These are phyloP conservation scores for Zygoascus flipseniorum DNA, from an alignment of 805 yeast species.

Conservation along the genomic window DNA sequence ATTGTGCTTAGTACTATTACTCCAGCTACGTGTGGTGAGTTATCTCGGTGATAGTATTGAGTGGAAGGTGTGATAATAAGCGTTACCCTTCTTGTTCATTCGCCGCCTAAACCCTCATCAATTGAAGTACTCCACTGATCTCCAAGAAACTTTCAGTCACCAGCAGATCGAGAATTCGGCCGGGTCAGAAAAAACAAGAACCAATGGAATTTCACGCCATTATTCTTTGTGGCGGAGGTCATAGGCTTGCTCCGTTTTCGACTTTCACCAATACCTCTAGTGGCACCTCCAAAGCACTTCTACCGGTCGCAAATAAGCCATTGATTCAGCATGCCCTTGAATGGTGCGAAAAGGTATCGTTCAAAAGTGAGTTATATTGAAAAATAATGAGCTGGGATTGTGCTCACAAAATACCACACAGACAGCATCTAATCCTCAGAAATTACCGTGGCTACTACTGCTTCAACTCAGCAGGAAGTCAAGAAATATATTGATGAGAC, in stretches of 20 bases:
- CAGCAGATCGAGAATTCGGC: too few species aligned
- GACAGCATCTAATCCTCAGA: slow-evolving; percentile 14
- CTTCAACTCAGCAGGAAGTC: slow-evolving; percentile 40
- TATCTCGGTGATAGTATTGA: too few species aligned
- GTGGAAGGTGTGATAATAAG: too few species aligned
- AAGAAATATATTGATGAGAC: slow-evolving; percentile 38
- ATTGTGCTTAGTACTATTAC: too few species aligned
- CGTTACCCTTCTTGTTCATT: too few species aligned
- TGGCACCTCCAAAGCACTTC: slow-evolving; percentile 71
- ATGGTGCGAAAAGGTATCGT: slow-evolving; percentile 88
- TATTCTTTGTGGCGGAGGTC: slow-evolving; percentile 82
- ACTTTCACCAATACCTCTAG: slow-evolving; percentile 45
- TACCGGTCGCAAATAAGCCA: slow-evolving; percentile 86
- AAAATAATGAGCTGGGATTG: not conserved
- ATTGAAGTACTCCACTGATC: too few species aligned
- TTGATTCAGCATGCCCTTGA: slow-evolving; percentile 80
- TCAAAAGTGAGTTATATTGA: slow-evolving; percentile 33
- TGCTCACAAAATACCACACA: not conserved
- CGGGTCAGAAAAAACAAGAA: not conserved
- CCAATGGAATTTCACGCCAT: slow-evolving; percentile 88
- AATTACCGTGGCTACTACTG: slow-evolving; percentile 54
- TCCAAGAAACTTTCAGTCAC: too few species aligned
- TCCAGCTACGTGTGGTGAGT: too few species aligned
- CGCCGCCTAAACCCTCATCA: too few species aligned
- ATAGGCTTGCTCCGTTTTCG: slow-evolving; percentile 57